phyloP scores from a whole-genome alignment of 2,329 filamentous ascomycete species.

The Trichoderma afroharzianum region DNA sequence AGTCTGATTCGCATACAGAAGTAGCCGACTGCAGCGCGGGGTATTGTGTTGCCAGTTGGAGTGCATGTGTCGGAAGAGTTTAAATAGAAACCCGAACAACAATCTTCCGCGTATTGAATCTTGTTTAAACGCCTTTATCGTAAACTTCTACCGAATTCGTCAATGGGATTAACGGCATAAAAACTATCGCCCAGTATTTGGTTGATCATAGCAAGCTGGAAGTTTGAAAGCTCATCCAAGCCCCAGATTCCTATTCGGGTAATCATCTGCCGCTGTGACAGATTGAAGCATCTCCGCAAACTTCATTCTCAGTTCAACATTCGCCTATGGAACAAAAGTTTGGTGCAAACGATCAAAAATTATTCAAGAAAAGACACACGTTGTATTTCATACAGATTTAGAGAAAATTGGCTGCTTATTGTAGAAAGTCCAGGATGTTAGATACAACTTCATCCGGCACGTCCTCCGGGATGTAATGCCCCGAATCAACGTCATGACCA shows the following conservation, averaged over 20 bases:
- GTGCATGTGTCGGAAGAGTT: not conserved
- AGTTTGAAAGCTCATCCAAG: not conserved
- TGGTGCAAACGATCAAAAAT: not conserved
- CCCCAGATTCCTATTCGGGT: not conserved
- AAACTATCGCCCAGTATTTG: not conserved
- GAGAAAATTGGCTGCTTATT: not conserved
- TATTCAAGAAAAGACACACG: not conserved
- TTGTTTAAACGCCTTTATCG: not conserved
- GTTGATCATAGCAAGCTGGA: not conserved
- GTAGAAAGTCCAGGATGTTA: not conserved
- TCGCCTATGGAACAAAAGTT: not conserved
- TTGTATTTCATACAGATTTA: accelerated
- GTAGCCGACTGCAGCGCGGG: constrained; percentile 2
- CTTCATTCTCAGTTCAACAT: not conserved
- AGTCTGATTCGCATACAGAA: not conserved
- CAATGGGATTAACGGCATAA: not conserved
- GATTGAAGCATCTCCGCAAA: not conserved
- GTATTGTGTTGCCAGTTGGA: not conserved
- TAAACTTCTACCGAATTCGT: not conserved
- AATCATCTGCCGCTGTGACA: not conserved
- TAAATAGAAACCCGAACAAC: not conserved
- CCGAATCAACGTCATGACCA: constrained; percentile 42
- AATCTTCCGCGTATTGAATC: not conserved
- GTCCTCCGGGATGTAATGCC: constrained; percentile 51
- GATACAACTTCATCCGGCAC: constrained; percentile 36